phyloP scores from a whole-genome alignment of 1,284 basidiomycete species.

The Tilletia setariae region DNA sequence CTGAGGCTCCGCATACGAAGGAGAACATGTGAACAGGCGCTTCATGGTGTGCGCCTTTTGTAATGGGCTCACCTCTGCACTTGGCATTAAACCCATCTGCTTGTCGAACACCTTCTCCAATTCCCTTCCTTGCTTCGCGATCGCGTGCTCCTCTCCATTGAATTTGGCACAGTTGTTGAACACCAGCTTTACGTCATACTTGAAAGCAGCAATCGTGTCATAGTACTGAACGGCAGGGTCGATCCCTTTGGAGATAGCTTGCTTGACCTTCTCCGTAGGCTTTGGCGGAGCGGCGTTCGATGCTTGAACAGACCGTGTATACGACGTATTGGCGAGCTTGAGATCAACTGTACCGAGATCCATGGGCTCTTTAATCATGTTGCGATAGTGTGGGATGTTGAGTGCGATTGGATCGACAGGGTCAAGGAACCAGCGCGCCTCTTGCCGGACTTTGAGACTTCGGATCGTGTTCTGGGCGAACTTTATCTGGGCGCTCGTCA shows the following conservation, averaged over 20 bases:
- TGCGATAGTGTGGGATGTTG: constrained; percentile 84
- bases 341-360: constrained; percentile 90
- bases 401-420: constrained; percentile 89
- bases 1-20: constrained; percentile 21
- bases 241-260: constrained; percentile 25
- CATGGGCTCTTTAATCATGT: constrained; percentile 86
- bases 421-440: constrained; percentile 73
- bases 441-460: constrained; percentile 80
- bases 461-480: constrained; percentile 77
- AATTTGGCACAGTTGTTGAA: constrained; percentile 85
- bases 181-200: constrained; percentile 59
- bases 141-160: constrained; percentile 80
- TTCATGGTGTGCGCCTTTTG: neutral
- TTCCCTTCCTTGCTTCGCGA: constrained; percentile 74
- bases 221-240: constrained; percentile 42
- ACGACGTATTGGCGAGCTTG: constrained; percentile 60
- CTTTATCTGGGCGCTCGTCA: constrained; percentile 66
- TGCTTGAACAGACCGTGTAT: constrained; percentile 14
- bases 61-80: constrained; percentile 19
- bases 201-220: constrained; percentile 35
- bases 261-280: constrained; percentile 37
- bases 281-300: constrained; percentile 35
- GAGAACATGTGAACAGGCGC: neutral
- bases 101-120: constrained; percentile 84
- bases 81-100: constrained; percentile 60